Conservation (phyloP, 1,139 yeast species). For the Sugiyamaella pinicola region DNA sequence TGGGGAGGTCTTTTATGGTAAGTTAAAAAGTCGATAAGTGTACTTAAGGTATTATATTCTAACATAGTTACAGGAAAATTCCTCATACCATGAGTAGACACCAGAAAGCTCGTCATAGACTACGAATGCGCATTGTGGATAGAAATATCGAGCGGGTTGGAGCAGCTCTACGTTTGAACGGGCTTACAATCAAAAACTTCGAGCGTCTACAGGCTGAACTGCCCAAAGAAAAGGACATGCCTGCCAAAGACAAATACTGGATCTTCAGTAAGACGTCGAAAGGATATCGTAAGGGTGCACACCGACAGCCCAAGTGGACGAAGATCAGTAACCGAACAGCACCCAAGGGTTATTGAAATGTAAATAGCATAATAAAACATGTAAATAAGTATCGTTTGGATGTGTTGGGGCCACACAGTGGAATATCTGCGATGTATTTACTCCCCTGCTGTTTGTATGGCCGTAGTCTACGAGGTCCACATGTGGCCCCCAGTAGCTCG, state of each 20-base stretch:
- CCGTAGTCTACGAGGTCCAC: neutral
- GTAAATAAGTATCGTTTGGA: conserved; percentile 15
- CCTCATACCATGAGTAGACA: conserved; percentile 77
- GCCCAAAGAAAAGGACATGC: conserved; percentile 84
- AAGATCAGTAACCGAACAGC: conserved; percentile 76
- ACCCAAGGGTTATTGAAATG: conserved; percentile 67
- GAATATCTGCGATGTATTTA: neutral
- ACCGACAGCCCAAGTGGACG: conserved; percentile 80
- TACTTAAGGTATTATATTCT: neutral
- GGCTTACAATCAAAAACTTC: conserved; percentile 54
- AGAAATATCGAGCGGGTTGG: conserved; percentile 70
- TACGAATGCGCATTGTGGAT: conserved; percentile 81
- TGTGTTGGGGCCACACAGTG: conserved; percentile 1
- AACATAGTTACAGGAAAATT: conserved; percentile 47
- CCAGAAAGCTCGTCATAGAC: conserved; percentile 83
- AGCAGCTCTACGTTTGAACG: conserved; percentile 56
- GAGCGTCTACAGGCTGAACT: conserved; percentile 57
- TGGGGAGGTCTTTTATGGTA: conserved; percentile 89
- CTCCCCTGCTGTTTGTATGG: neutral
- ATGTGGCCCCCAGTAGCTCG: neutral
- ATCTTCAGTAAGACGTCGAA: conserved; percentile 74
- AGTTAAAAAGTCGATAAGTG: conserved; percentile 30
- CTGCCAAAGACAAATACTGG: conserved; percentile 80
- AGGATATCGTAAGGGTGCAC: conserved; percentile 86
- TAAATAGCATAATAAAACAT: conserved; percentile 13